These are phyloP conservation scores for Massospora cicadina DNA, from an alignment of 371 early-diverging fungal genomes.

Conservation along the genomic window DNA sequence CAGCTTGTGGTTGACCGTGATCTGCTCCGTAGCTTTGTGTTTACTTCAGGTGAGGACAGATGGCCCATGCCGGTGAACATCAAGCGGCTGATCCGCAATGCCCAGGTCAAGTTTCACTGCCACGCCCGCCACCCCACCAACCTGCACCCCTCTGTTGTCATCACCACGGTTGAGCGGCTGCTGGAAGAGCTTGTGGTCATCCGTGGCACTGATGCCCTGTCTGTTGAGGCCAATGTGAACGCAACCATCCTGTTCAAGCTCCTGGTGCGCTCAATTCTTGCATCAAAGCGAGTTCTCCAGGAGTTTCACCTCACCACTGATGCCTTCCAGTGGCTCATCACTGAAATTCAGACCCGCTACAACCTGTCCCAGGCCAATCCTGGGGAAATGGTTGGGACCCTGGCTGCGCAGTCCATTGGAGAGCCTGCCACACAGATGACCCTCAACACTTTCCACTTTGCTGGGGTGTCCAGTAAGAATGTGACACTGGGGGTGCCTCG, in stretches of 20 bases:
- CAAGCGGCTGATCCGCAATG: conserved; percentile 74
- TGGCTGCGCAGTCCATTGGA: conserved; percentile 99
- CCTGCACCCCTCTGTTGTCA: conserved; percentile 68
- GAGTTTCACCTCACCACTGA: conserved; percentile 70
- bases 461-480: conserved; percentile 96
- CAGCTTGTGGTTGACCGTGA: conserved; percentile 57
- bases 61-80: conserved; percentile 91
- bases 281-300: conserved; percentile 73
- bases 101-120: conserved; percentile 73
- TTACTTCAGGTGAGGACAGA: conserved; percentile 48
- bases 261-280: conserved; percentile 63
- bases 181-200: conserved; percentile 61
- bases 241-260: conserved; percentile 83
- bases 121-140: conserved; percentile 64
- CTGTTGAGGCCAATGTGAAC: conserved; percentile 73
- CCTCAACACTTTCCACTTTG: conserved; percentile 98
- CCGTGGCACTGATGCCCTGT: conserved; percentile 71
- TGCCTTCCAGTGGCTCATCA: conserved; percentile 90
- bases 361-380: conserved; percentile 80
- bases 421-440: conserved; percentile 99
- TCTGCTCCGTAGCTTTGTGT: conserved; percentile 53
- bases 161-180: conserved; percentile 49
- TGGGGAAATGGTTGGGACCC: conserved; percentile 99
- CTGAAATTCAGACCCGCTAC: conserved; percentile 84
- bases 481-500: conserved; percentile 99